A percentile compares a stretch with the other conserved stretches of the same genome.
Evolutionary conservation across 2,329 filamentous ascomycete genomes (phyloP).

Genomic region (Ciborinia camelliae): DNA sequence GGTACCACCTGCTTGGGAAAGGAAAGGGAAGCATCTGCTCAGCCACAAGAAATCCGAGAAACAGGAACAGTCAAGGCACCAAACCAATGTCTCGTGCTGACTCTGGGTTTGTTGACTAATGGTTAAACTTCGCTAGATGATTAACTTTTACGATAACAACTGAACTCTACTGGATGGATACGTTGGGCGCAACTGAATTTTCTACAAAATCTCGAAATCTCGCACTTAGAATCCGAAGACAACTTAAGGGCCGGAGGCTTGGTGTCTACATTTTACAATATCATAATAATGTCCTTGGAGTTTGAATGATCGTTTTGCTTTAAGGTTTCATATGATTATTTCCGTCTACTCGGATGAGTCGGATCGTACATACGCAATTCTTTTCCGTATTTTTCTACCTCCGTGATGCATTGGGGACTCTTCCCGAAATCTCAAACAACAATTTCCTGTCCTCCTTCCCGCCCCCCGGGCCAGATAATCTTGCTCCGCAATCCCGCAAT

Average conservation of each 20-base stretch:
- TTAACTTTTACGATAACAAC: not conserved
- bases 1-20: not conserved
- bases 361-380: not conserved
- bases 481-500: not conserved
- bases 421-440: conserved; percentile 5
- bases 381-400: conserved; percentile 3
- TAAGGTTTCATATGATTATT: conserved; percentile 11
- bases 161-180: conserved; percentile 3
- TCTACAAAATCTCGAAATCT: not conserved
- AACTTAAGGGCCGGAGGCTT: too few species aligned
- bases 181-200: not conserved
- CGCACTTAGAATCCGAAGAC: not conserved
- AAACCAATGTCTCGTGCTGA: conserved; percentile 8
- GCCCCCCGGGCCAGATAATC: not conserved
- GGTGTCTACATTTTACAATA: not conserved
- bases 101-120: not conserved
- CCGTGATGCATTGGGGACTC: conserved; percentile 5
- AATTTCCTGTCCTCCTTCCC: not conserved
- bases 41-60: not conserved
- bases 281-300: not conserved
- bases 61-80: conserved; percentile 2
- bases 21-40: not conserved
- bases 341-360: conserved; percentile 5
- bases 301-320: not conserved
- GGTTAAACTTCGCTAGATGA: conserved; percentile 4